Conservation (phyloP, 805 yeast species). For the Candida michaelii region DNA sequence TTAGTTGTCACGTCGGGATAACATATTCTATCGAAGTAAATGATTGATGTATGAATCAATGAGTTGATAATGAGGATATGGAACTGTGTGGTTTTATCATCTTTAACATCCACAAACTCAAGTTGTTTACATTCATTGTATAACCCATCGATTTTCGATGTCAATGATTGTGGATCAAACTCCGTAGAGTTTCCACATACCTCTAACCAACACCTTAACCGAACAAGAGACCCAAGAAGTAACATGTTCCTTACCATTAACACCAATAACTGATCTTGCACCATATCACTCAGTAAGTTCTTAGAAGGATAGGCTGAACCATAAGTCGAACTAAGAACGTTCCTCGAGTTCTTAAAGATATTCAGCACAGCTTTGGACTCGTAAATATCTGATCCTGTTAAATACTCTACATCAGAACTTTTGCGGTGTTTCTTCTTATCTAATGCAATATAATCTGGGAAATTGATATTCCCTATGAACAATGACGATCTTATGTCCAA, state of each 20-base stretch:
- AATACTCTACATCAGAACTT: conserved; percentile 6
- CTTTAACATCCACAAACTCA: neutral
- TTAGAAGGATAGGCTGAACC: neutral
- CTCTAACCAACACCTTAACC: conserved; percentile 7
- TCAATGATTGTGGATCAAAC: conserved; percentile 7
- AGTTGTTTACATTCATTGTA: neutral
- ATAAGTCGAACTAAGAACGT: neutral
- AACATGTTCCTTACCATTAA: conserved; percentile 7
- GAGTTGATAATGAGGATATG: conserved; percentile 9
- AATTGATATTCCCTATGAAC: conserved; percentile 7
- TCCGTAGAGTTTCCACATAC: conserved; percentile 10
- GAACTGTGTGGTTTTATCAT: conserved; percentile 2
- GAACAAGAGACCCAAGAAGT: conserved; percentile 6
- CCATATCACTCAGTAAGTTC: neutral
- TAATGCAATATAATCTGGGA: conserved; percentile 10
- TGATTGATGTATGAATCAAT: conserved; percentile 6
- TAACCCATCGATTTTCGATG: conserved; percentile 1
- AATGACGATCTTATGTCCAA: conserved; percentile 8
- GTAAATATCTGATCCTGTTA: conserved; percentile 6
- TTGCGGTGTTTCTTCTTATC: conserved; percentile 3
- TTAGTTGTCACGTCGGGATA: conserved; percentile 9
- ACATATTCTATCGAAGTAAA: conserved; percentile 10
- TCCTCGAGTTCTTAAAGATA: conserved; percentile 4
- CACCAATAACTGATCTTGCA: conserved; percentile 5
- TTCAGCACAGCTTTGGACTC: conserved; percentile 5